Evolutionary conservation across 352 stramenopile genomes (phyloP).

Genomic region (Globisporangium emineosum): DNA sequence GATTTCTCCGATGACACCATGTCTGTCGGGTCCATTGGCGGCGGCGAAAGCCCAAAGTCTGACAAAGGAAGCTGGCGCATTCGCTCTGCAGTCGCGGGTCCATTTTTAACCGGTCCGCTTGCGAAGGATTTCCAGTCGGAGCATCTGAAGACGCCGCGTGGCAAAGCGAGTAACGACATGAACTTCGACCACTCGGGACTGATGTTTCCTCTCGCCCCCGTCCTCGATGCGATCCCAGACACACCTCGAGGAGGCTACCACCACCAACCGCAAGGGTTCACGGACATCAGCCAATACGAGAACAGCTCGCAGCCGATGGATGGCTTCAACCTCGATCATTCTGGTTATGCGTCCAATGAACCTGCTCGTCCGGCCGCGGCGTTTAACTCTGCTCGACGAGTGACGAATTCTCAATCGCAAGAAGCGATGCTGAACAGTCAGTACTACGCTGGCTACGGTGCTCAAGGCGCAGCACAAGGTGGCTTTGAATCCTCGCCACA

Average conservation of each 20-base stretch:
- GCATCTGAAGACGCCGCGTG: constrained; percentile 29
- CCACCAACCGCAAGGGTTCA: constrained; percentile 22
- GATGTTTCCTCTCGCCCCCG: constrained; percentile 34
- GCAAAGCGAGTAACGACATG: constrained; percentile 22
- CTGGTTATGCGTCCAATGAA: constrained; percentile 1
- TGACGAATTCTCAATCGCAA: constrained; percentile 1
- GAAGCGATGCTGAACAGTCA: constrained; percentile 15
- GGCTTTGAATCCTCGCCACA: constrained; percentile 11
- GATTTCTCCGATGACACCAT: constrained; percentile 34
- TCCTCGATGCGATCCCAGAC: constrained; percentile 25
- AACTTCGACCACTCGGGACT: constrained; percentile 32
- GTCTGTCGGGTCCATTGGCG: constrained; percentile 26
- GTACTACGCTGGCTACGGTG: constrained; percentile 8
- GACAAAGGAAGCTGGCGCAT: constrained; percentile 28
- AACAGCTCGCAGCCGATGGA: constrained; percentile 21
- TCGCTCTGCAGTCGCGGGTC: constrained; percentile 28
- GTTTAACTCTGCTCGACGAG: constrained; percentile 7
- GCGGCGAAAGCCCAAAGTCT: constrained; percentile 32
- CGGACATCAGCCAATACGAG: constrained; percentile 21
- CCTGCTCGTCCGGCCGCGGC: not conserved
- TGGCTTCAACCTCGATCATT: constrained; percentile 19
- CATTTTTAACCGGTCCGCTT: constrained; percentile 40
- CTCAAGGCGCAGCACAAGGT: constrained; percentile 2
- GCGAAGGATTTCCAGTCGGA: constrained; percentile 28
- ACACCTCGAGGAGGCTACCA: constrained; percentile 18